Evolutionary conservation across 2,329 filamentous ascomycete species (phyloP), one percentile per base, ranked within the genome.

Genomic region (Xylariaceae sp.): DNA sequence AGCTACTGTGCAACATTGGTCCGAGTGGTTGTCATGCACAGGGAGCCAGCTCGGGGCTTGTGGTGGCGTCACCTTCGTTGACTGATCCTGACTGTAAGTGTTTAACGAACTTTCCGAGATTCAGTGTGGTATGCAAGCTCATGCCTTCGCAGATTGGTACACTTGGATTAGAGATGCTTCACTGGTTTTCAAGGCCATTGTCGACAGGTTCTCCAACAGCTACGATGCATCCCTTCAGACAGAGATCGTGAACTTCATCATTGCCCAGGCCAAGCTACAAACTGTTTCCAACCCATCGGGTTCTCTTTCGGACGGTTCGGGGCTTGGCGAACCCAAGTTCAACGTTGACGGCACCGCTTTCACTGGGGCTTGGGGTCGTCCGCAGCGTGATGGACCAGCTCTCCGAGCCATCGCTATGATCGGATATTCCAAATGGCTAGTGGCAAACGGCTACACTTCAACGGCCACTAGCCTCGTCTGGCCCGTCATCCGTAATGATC

Each of bases 131-230:
- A 23, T 18, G 13, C 9, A 27, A 27, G 18, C n/a, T 53, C 39
- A 53, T 39, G 36, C 6, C 11, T 18, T 7, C 10, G 23, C 46
- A 90, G 87, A 92, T 70, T 92, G 81, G 66, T 92, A 85, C 66
- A 91, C 87, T 1, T 93, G 89, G 89, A 91, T 86, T 1, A 77
- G 89, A 64, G 89, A 93, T 69, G 81, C 86, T 13, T 87, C 85
- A 20, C 77, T 92, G 24, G 83, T 84, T 2, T 83, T 88, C 74
- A 91, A 90, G 72, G 75, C 76, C 20, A 72, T 92, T 13, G 76
- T 88, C 7, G 89, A 92, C 62, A 77, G 82, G 16, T 87, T 91
- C 67, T 66, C 73, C 39, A 74, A 82, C 53, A 75, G 74, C 43
- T 88, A 86, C 36, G 81, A 88, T 60, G 71, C 75, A 1, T 71